These are phyloP conservation scores for Crithidia brevicula DNA, from an alignment of 208 protist genomes.

Conservation along the genomic window DNA sequence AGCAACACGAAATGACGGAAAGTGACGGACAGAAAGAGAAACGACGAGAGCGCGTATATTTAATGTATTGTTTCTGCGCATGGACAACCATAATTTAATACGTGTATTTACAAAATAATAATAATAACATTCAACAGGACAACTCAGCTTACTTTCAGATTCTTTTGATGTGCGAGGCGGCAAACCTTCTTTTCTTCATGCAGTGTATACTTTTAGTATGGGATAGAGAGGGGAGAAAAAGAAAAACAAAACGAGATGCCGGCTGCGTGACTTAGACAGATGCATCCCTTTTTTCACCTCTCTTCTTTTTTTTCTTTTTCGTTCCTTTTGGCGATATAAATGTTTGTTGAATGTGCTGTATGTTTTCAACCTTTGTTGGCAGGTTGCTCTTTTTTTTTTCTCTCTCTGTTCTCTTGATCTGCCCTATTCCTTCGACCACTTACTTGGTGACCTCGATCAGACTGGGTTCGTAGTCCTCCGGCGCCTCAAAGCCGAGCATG, in stretches of 20 bases:
- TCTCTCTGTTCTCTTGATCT: not conserved
- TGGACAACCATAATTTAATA: too few species aligned
- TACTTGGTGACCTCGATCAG: constrained; percentile 64
- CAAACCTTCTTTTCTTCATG: not conserved
- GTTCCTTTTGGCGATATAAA: too few species aligned
- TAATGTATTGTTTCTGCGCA: too few species aligned
- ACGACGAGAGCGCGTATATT: too few species aligned
- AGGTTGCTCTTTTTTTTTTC: not conserved
- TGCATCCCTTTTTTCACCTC: too few species aligned
- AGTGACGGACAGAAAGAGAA: not conserved
- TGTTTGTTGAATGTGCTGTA: too few species aligned
- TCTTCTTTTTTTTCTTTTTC: too few species aligned
- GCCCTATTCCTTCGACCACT: too few species aligned
- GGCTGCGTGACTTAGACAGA: too few species aligned
- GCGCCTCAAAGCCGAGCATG: constrained; percentile 92
- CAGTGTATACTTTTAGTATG: not conserved
- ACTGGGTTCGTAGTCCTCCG: constrained; percentile 88
- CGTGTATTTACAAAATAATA: not conserved
- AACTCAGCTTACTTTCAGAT: not conserved
- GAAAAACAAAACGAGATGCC: too few species aligned
- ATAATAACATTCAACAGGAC: not conserved
- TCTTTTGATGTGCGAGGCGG: constrained; percentile 4
- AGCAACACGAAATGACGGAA: too few species aligned
- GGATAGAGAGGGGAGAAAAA: not conserved
- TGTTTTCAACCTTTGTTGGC: not conserved